Conservation (phyloP, 768 basidiomycete genomes). For the Tricholomella constricta region DNA sequence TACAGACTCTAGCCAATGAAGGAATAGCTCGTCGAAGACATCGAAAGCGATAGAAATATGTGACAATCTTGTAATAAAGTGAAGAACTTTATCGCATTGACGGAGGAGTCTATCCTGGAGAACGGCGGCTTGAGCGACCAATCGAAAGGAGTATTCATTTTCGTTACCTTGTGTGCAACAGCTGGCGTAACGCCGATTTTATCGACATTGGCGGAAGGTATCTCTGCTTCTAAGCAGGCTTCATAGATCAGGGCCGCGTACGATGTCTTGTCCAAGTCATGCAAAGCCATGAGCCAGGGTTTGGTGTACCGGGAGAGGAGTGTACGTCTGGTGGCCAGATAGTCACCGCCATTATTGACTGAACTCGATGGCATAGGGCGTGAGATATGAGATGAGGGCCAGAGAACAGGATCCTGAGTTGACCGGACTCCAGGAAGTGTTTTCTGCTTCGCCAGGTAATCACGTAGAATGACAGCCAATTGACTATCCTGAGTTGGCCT, state of each 20-base stretch:
- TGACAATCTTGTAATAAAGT: conserved; percentile 53
- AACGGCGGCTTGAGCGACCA: background rate
- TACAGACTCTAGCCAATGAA: conserved; percentile 58
- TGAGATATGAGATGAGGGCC: conserved; percentile 49
- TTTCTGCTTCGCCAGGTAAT: conserved; percentile 60
- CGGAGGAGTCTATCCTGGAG: background rate
- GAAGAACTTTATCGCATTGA: conserved; percentile 46
- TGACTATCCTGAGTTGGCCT: conserved; percentile 56
- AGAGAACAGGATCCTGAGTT: conserved; percentile 43
- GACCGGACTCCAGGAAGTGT: conserved; percentile 66
- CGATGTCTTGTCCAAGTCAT: conserved; percentile 54
- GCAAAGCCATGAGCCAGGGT: conserved; percentile 71
- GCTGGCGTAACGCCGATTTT: conserved; percentile 7
- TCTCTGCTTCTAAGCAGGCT: conserved; percentile 49
- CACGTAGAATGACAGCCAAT: conserved; percentile 65
- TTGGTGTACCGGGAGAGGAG: conserved; percentile 58
- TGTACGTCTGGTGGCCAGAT: conserved; percentile 58
- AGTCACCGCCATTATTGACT: conserved; percentile 67
- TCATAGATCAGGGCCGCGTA: conserved; percentile 60
- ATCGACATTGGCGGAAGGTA: conserved; percentile 17
- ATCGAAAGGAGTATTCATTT: background rate
- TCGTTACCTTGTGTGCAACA: conserved; percentile 16
- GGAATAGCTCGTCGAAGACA: conserved; percentile 57
- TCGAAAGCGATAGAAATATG: conserved; percentile 58
- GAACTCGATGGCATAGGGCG: conserved; percentile 41